Base-by-base conservation (phyloP, 345 rosid species). In the Sonneratia caseolaris region DNA sequence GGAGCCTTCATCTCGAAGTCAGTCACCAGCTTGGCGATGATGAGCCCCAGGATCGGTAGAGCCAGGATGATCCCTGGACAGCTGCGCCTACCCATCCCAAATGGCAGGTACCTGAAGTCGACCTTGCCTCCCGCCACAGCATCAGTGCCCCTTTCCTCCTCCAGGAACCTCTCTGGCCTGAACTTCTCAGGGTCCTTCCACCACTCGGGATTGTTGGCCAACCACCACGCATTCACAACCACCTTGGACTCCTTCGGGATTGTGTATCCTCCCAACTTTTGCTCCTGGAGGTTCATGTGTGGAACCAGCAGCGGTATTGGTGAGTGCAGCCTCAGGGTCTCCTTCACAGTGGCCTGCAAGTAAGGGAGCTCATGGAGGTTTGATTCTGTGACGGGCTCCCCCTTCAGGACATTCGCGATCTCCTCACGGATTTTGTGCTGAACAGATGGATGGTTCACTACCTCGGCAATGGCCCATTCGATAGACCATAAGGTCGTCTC, bases 401-500 rank as follows among this genome's bases (percentile, higher is more conserved):
- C 83, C 49, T 76, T 73, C 1, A 86, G 82, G 57, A 82, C 82
- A 0, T 65, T 32, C 0, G 73, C 27, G 73, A 88, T 82, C 70
- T 88, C 90, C 0, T 76, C 73, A 11, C 90, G 82, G 72, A 88
- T 78, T 73, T 79, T 86, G 37, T 24, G 43, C 57, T 88, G 88
- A 43, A 84, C 82, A 0, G 49, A 18, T 7, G 93, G 93, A 73
- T 86, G 84, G 75, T 86, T 83, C 38, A 82, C 93, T 43, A 88
- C 68, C 72, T 86, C 92, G 0, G 92, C 90, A 57, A 88, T 86
- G 16, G 85, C 90, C 92, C 92, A 86, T 59, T 88, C 90, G 85
- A 86, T 88, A 13, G 92, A 88, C 92, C 90, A 88, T 10, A 88
- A 64, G 0, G 90, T 86, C 9, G 88, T 88, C 71, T 86, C 92